phyloP scores from a whole-genome alignment of 2,329 filamentous ascomycete genomes.

The Xylaria sp. region DNA sequence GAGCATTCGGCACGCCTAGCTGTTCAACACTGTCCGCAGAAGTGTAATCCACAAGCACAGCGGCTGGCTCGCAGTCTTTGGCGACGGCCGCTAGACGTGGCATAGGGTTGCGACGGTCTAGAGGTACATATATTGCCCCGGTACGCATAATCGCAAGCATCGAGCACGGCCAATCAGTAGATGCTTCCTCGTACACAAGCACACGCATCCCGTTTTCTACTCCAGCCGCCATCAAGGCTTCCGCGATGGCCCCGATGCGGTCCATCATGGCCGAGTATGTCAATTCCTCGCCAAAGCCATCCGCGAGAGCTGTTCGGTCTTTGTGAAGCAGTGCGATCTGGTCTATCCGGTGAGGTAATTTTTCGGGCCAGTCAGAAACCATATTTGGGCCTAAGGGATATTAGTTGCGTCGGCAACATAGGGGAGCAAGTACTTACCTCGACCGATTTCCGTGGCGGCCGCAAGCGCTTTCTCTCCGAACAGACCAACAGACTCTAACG shows the following conservation, averaged over 20 bases:
- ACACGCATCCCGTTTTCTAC: slow-evolving; percentile 34
- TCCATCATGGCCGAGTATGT: slow-evolving; percentile 45
- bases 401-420: too few relatives aligned
- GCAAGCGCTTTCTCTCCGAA: slow-evolving; percentile 2
- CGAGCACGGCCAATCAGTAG: slow-evolving; percentile 12
- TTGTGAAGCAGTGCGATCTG: slow-evolving; percentile 5
- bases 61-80: slow-evolving; percentile 37
- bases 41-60: slow-evolving; percentile 36
- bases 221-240: slow-evolving; percentile 32
- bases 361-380: slow-evolving; percentile 26
- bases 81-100: slow-evolving; percentile 39
- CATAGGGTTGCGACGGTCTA: slow-evolving; percentile 42
- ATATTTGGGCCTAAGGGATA: background rate
- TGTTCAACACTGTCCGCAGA: background rate
- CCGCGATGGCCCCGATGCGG: slow-evolving; percentile 43
- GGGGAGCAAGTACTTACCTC: background rate
- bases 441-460: background rate
- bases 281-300: slow-evolving; percentile 11
- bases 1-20: background rate
- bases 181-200: slow-evolving; percentile 40
- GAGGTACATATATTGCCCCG: slow-evolving; percentile 41
- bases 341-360: slow-evolving; percentile 26
- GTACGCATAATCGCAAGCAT: slow-evolving; percentile 38
- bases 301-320: slow-evolving; percentile 18
- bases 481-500: background rate